Evolutionary conservation across 139 green algal species (phyloP), one percentile per base, ranked within the genome.

Genomic region (Marvania coccoides): DNA sequence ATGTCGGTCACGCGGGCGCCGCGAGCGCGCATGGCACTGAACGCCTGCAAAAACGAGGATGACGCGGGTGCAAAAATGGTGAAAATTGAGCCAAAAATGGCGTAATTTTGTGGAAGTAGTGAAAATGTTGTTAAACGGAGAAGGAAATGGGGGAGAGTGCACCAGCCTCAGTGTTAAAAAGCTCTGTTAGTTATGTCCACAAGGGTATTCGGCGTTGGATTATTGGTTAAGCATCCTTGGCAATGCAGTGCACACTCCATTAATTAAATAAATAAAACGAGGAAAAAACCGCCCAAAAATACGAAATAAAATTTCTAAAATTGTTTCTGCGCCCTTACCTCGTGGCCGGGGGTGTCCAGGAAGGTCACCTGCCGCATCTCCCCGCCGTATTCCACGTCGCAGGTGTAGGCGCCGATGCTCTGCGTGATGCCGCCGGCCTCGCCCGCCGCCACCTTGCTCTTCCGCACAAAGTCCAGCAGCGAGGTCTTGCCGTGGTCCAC

Each of bases 341-440:
- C 89, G 74, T 96, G 88, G 0, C 90, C 89, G 4, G 95, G 95
- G 0, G 95, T 99, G 83, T 99, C 95, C 35, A 99, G 76, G 83
- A 99, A 98, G 59, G 90, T 95, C 67, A 97, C 84, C 4, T 65
- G 38, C 33, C 57, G 65, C 31, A 54, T 2, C 7, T 71, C 61
- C 1, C 40, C 74, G 12, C 29, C 28, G 24, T 55, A 51, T 37
- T 82, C 65, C 14, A 95, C 82, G 24, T 65, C 39, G 35, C 86
- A 83, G 53, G 88, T 96, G 85, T 99, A 99, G 7, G 94, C 94
- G 47, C 95, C 95, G 47, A 99, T 98, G 31, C 77, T 77, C 75
- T 98, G 91, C 4, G 94, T 99, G 83, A 99, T 99, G 65, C 95
- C 95, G 12, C 95, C 95, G 28, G 95, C 95, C 79, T 99, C 95